These are phyloP conservation scores for Clitopilus passeckerianus DNA, from an alignment of 768 basidiomycete genomes.

Conservation along the genomic window DNA sequence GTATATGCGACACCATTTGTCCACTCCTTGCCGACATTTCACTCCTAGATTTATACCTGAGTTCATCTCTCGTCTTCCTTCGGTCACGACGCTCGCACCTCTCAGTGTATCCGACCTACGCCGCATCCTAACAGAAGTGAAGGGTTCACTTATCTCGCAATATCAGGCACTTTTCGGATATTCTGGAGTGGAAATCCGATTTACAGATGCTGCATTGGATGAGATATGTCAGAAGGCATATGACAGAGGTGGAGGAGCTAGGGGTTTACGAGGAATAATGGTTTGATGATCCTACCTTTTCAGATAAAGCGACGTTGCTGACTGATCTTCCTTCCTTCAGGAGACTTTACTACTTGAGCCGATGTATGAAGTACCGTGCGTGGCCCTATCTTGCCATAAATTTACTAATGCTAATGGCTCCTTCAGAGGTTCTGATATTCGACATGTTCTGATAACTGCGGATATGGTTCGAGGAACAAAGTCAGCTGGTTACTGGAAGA, in stretches of 20 bases:
- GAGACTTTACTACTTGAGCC: slow-evolving; percentile 80
- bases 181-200: slow-evolving; percentile 81
- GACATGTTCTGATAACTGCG: slow-evolving; percentile 78
- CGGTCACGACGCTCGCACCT: slow-evolving; percentile 79
- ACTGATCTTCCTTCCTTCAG: slow-evolving; percentile 30
- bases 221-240: slow-evolving; percentile 78
- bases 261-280: slow-evolving; percentile 88
- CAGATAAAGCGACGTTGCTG: background rate
- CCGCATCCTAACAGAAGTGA: slow-evolving; percentile 88
- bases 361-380: slow-evolving; percentile 92
- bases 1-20: background rate
- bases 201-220: slow-evolving; percentile 75
- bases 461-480: slow-evolving; percentile 61
- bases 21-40: slow-evolving; percentile 2
- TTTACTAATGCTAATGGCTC: background rate
- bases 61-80: slow-evolving; percentile 90
- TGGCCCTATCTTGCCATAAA: slow-evolving; percentile 13
- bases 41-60: slow-evolving; percentile 81
- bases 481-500: slow-evolving; percentile 71
- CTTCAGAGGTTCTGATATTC: slow-evolving; percentile 43
- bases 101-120: slow-evolving; percentile 79
- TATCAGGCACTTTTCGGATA: slow-evolving; percentile 81
- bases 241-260: slow-evolving; percentile 83
- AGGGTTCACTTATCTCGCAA: slow-evolving; percentile 87
- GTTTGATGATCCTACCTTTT: slow-evolving; percentile 27